Percentiles rank a stretch among this genome's conserved stretches.
Evolutionary conservation across 768 basidiomycete species (phyloP).

Genomic region (Cystoderma amianthinum): DNA sequence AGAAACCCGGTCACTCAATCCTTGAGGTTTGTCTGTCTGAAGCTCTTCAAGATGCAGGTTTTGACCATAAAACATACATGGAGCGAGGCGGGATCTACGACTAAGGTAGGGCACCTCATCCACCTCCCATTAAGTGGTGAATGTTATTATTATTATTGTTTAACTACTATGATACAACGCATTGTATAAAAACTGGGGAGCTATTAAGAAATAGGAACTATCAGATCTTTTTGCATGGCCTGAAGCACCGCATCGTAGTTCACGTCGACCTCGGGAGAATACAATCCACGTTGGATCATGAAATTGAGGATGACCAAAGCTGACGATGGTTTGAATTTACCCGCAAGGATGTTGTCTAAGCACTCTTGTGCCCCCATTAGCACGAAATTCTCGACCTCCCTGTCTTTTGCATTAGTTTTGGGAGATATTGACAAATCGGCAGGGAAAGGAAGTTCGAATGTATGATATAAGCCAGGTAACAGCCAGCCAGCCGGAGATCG

Average conservation of each 20-base stretch:
- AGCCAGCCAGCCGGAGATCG: slow-evolving; percentile 35
- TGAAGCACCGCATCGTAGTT: slow-evolving; percentile 12
- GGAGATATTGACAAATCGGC: slow-evolving; percentile 23
- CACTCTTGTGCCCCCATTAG: slow-evolving; percentile 25
- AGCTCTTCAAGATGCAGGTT: no score
- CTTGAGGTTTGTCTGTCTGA: no score
- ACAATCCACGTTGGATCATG: slow-evolving; percentile 27
- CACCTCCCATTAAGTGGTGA: no score
- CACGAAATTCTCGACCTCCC: slow-evolving; percentile 35
- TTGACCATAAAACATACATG: no score
- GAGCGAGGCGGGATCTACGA: no score
- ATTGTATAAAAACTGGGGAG: no score
- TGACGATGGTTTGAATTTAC: slow-evolving; percentile 33
- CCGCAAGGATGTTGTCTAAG: slow-evolving; percentile 22
- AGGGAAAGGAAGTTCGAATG: slow-evolving; percentile 34
- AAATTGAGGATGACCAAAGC: slow-evolving; percentile 36
- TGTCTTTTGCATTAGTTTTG: slow-evolving; percentile 26
- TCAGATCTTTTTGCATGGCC: no score
- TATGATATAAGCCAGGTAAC: slow-evolving; percentile 37
- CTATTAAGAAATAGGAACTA: no score
- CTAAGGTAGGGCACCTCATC: no score
- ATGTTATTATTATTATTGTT: no score
- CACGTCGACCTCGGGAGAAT: slow-evolving; percentile 23
- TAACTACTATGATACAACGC: no score
- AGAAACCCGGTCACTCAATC: no score